Evolutionary conservation across 2,329 filamentous ascomycete species (phyloP), one percentile per base, ranked within the genome.

Genomic region (Aureobasidium sp.): DNA sequence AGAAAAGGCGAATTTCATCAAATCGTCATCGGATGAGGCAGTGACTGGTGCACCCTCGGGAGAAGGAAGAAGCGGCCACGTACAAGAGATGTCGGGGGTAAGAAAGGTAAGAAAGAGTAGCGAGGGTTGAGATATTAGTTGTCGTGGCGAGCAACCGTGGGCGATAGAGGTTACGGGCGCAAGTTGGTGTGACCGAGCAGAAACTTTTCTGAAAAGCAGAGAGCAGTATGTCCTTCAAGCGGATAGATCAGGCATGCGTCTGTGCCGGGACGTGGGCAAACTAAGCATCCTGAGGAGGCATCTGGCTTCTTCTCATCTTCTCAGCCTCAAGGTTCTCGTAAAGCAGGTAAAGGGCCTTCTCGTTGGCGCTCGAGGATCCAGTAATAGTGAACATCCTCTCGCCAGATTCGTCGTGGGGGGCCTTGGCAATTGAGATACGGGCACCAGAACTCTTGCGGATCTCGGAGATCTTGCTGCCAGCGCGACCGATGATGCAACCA

Each of bases 361-460:
- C 94, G 71, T 99, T 99, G 67, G 91, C 91, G 78, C 88, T 88
- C 64, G 90, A 87, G 64, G 90, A 95, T 68, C 94, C 94, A 84
- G 96, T 97, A 74, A 99, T 99, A 72, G 94, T 99, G 80, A 99
- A 99, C 94, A 99, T 99, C 71, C 94, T 88, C 83, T 99, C 94
- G 68, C 94, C 94, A 64, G 91, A 95, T 69, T 97, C 94, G 70
- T 99, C 94, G 72, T 99, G 94, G 62, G 94, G 91, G 51, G 92
- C 88, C 82, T 97, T 97, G 70, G 93, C 93, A 75, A 97, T 97
- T 49, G 92, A 97, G 78, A 99, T 99, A 71, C 93, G 89, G 65
- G 94, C 94, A 64, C 92, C 92, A 61, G 94, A 99, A 65, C 88
- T 92, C 82, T 96, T 95, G 76, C 94, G 89, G 70, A 99, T 99